Base-by-base conservation (phyloP, 345 rosid genomes). In the Acer yangbiense region DNA sequence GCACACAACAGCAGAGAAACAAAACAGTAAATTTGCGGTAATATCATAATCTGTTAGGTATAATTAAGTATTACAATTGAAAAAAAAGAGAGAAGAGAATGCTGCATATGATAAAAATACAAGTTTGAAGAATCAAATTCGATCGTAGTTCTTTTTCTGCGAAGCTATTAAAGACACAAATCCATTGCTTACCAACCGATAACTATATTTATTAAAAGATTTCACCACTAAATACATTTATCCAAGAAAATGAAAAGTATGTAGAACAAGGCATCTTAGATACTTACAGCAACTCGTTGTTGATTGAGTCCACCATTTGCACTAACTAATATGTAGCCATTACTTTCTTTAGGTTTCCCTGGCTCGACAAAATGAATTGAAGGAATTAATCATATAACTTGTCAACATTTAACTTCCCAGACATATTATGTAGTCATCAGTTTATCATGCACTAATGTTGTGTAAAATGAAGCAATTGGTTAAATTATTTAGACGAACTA, bases 281-380 rank as follows among this genome's bases (percentile, higher is more conserved):
- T 57, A 86, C 98, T 90, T 85, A 93, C 98, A 60, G 98, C 99
- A 2, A 95, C 98, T 32, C 99, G 85, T 71, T 95, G 99, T 81
- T 95, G 99, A 83, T 95, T 93, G 74, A 95, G 98, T 62, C 97
- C 97, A 12, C 98, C 99, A 77, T 93, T 93, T 52, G 98, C 97
- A 84, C 96, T 93, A 71, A 95, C 91, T 82, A 90, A 70, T 50
- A 92, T 78, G 78, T 91, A 93, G 74, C 98, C 97, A 82, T 90
- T 92, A 55, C 75, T 84, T 68, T 81, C 73, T 2, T 21, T 81
- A 67, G 81, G 79, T 81, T 81, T 88, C 81, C 74, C 93, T 89
- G 84, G 79, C 63, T 65, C 84, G 54, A 20, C 32, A 76, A 61
- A 76, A 48, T 29, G 72, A 60, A 65, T 46, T 29, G 67, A 67